These are phyloP conservation scores for Termitomyces sp. DNA, from an alignment of 768 basidiomycete genomes.

Conservation along the genomic window DNA sequence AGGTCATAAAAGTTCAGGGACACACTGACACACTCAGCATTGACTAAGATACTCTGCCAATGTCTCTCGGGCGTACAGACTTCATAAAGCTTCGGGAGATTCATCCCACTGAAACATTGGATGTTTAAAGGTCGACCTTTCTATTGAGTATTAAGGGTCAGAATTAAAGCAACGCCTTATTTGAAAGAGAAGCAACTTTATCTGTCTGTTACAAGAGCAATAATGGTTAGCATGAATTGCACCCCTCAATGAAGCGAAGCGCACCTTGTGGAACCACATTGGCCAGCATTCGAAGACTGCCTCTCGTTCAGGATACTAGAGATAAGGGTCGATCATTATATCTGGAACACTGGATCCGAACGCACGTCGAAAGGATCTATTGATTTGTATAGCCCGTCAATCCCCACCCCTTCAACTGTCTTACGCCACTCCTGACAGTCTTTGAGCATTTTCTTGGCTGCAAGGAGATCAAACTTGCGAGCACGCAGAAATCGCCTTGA, in stretches of 20 bases:
- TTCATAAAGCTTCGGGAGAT: constrained; percentile 52
- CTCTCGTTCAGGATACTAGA: constrained; percentile 66
- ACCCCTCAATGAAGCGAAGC: constrained; percentile 12
- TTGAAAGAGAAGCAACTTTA: constrained; percentile 36
- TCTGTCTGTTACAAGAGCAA: constrained; percentile 43
- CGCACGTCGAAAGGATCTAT: constrained; percentile 71
- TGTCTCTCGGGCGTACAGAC: constrained; percentile 53
- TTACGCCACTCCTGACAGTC: constrained; percentile 67
- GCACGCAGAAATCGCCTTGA: constrained; percentile 72
- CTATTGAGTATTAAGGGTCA: constrained; percentile 31
- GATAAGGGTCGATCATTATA: neutral
- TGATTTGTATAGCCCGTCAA: constrained; percentile 54
- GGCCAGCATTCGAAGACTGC: constrained; percentile 74
- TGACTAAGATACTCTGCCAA: constrained; percentile 60
- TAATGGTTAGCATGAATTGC: neutral
- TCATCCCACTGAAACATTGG: constrained; percentile 55
- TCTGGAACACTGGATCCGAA: constrained; percentile 1
- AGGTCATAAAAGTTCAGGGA: neutral
- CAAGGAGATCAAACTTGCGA: constrained; percentile 53
- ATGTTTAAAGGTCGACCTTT: constrained; percentile 70
- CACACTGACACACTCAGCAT: constrained; percentile 45
- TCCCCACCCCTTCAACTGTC: constrained; percentile 56
- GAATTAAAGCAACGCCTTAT: neutral
- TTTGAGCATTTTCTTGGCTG: constrained; percentile 58
- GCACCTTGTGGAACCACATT: constrained; percentile 72